Evolutionary conservation across 306 rosid species (phyloP).

Genomic region (Hippophae rhamnoides): DNA sequence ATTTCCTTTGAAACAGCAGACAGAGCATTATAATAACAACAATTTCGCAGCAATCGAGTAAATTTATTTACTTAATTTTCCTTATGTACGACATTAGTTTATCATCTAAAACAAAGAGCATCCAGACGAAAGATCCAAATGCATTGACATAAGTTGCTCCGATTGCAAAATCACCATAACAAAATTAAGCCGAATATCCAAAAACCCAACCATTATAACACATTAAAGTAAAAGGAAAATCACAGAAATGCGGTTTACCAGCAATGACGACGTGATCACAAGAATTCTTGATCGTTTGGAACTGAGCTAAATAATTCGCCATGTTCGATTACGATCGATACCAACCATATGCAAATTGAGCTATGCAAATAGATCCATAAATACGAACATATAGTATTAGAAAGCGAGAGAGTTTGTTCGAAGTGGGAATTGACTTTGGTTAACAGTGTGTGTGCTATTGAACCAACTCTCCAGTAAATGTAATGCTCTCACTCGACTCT

Average conservation of each 20-base stretch:
- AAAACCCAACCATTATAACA: background rate
- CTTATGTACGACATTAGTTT: slow-evolving; percentile 1
- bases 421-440: slow-evolving; percentile 1
- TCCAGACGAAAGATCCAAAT: slow-evolving; percentile 7
- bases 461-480: background rate
- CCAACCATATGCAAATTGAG: slow-evolving; percentile 24
- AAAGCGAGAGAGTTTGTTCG: slow-evolving; percentile 7
- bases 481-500: background rate
- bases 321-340: slow-evolving; percentile 46
- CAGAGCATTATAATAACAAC: too few species aligned
- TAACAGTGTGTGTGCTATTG: slow-evolving; percentile 11
- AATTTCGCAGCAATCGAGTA: too few species aligned
- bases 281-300: slow-evolving; percentile 76
- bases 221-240: background rate
- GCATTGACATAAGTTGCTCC: slow-evolving; percentile 15
- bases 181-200: slow-evolving; percentile 12
- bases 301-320: slow-evolving; percentile 96
- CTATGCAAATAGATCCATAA: slow-evolving; percentile 25
- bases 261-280: slow-evolving; percentile 87
- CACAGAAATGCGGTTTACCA: slow-evolving; percentile 28
- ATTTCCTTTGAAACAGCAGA: too few species aligned
- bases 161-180: slow-evolving; percentile 2
- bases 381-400: background rate
- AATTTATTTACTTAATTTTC: too few species aligned
- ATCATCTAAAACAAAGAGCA: slow-evolving; percentile 1